Evolutionary conservation across 208 protist genomes (phyloP).

Genomic region (Leishmania arabica): DNA sequence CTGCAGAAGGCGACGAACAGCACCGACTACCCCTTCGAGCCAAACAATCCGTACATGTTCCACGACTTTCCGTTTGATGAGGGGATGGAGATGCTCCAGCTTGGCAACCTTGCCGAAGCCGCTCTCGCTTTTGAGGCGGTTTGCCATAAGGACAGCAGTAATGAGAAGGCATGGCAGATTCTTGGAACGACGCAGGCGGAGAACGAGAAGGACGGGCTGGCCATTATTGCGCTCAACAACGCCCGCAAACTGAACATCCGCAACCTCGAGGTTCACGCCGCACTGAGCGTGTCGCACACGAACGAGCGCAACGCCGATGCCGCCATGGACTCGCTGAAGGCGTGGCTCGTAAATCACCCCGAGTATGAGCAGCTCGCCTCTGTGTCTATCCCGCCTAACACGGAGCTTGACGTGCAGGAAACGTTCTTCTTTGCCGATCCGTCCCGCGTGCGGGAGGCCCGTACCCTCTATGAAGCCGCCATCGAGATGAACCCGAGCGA

Average conservation of each 20-base stretch:
- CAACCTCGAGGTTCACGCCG: slow-evolving; percentile 77
- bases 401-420: slow-evolving; percentile 57
- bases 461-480: slow-evolving; percentile 73
- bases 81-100: slow-evolving; percentile 69
- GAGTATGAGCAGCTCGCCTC: slow-evolving; percentile 79
- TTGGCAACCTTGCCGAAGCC: slow-evolving; percentile 84
- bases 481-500: slow-evolving; percentile 81
- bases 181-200: slow-evolving; percentile 88
- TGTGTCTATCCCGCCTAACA: slow-evolving; percentile 50
- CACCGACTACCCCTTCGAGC: slow-evolving; percentile 89
- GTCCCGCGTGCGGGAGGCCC: slow-evolving; percentile 56
- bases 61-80: slow-evolving; percentile 78
- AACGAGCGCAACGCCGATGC: slow-evolving; percentile 83
- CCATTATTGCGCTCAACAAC: slow-evolving; percentile 89
- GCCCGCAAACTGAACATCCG: slow-evolving; percentile 63
- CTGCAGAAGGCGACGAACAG: slow-evolving; percentile 51
- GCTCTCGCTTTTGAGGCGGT: slow-evolving; percentile 90
- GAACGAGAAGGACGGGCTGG: slow-evolving; percentile 90
- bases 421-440: slow-evolving; percentile 78
- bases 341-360: slow-evolving; percentile 79
- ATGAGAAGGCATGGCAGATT: slow-evolving; percentile 76
- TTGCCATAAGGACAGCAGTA: slow-evolving; percentile 72
- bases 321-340: slow-evolving; percentile 73
- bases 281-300: slow-evolving; percentile 82
- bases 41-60: slow-evolving; percentile 88